Evolutionary conservation across 1,284 basidiomycete genomes (phyloP).

Genomic region (Hymenochaete sp.): DNA sequence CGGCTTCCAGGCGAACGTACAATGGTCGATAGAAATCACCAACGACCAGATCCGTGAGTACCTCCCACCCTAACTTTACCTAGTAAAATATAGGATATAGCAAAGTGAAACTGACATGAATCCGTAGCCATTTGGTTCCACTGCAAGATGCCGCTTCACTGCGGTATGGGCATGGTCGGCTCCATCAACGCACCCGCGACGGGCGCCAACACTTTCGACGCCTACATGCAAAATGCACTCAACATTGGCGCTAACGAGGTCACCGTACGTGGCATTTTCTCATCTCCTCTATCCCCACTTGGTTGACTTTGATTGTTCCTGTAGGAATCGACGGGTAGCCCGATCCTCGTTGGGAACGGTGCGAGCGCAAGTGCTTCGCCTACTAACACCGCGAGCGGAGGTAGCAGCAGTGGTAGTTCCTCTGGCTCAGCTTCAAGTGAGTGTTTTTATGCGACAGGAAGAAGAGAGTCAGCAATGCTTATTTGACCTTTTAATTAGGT

Average conservation of each 20-base stretch:
- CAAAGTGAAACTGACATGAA: conserved; percentile 3
- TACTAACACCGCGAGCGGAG: conserved; percentile 18
- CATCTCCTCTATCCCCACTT: conserved; percentile 11
- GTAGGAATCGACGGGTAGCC: conserved; percentile 32
- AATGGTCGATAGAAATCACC: conserved; percentile 44
- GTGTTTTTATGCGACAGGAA: neutral
- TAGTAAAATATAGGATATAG: neutral
- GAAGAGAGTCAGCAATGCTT: neutral
- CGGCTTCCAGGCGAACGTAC: conserved; percentile 31
- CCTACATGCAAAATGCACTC: conserved; percentile 39
- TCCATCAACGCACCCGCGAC: conserved; percentile 53
- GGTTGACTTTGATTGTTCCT: conserved; percentile 4
- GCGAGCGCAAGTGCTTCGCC: conserved; percentile 32
- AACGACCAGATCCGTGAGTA: conserved; percentile 26
- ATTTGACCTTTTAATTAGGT: neutral
- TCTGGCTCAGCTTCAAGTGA: conserved; percentile 13
- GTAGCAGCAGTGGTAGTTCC: conserved; percentile 18
- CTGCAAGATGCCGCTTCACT: conserved; percentile 49
- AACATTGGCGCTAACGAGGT: conserved; percentile 33
- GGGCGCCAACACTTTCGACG: conserved; percentile 42
- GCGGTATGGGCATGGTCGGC: conserved; percentile 52
- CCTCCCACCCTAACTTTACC: neutral
- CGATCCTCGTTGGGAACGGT: conserved; percentile 34
- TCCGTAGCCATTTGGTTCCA: conserved; percentile 53
- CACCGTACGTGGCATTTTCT: conserved; percentile 24